A percentile compares a stretch with the other conserved stretches of the same genome.
Conservation (phyloP, 2,329 filamentous ascomycete genomes). For the Trichophyton schoenleinii region DNA sequence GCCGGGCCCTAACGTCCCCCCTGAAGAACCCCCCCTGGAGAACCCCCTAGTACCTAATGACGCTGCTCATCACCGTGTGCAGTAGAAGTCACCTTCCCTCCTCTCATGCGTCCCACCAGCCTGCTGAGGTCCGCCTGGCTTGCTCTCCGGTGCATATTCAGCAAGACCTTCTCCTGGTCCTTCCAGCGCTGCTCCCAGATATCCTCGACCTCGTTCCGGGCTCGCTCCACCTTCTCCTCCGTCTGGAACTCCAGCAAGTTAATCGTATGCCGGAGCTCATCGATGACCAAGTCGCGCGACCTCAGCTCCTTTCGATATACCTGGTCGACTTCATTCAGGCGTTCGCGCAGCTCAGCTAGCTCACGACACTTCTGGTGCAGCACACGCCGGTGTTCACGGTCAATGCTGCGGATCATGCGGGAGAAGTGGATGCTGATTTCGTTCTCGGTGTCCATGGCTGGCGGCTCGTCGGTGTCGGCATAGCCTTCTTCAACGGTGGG, state of each 20-base stretch:
- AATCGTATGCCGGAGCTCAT: slow-evolving; percentile 19
- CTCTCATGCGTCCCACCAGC: not conserved
- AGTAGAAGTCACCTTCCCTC: no score
- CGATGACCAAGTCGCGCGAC: slow-evolving; percentile 19
- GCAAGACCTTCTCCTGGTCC: slow-evolving; percentile 16
- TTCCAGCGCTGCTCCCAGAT: slow-evolving; percentile 26
- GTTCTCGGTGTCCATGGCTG: slow-evolving; percentile 22
- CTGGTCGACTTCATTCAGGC: slow-evolving; percentile 22
- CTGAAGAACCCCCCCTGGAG: no score
- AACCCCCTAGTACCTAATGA: no score
- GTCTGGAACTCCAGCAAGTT: slow-evolving; percentile 16
- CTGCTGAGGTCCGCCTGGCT: not conserved
- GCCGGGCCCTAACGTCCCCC: no score
- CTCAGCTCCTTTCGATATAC: slow-evolving; percentile 22
- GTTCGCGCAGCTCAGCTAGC: slow-evolving; percentile 17
- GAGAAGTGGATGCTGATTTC: slow-evolving; percentile 21
- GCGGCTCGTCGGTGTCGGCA: slow-evolving; percentile 14
- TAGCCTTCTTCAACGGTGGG: slow-evolving; percentile 13
- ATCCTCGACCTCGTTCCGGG: slow-evolving; percentile 24
- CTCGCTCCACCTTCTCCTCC: slow-evolving; percentile 19
- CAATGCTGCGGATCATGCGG: slow-evolving; percentile 21
- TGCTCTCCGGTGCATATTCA: not conserved
- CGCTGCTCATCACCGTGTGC: no score
- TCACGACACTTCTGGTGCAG: slow-evolving; percentile 21
- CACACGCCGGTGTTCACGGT: slow-evolving; percentile 20